Percentiles rank a stretch among this genome's conserved stretches.
Evolutionary conservation across 108 stramenopile species (phyloP).

Genomic region (Aurantiochytrium sp.): DNA sequence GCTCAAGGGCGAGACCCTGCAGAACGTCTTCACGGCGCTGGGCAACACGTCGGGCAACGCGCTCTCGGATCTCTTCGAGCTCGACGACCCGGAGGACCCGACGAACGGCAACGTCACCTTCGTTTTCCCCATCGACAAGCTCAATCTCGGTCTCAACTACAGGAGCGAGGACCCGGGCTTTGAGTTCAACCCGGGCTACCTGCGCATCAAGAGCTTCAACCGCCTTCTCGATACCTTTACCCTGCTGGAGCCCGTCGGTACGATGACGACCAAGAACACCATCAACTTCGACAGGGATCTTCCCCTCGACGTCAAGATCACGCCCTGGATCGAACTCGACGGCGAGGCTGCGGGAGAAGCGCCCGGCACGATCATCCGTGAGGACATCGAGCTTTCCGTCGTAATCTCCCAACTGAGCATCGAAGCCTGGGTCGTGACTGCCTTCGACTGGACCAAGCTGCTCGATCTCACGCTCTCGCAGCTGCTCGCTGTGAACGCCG

Average conservation of each 20-base stretch:
- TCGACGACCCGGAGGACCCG: slow-evolving; percentile 14
- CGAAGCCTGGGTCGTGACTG: not conserved
- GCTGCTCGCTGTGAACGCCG: not conserved
- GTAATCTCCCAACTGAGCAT: not conserved
- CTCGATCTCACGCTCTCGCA: not conserved
- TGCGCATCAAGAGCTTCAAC: not conserved
- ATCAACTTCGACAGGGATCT: not conserved
- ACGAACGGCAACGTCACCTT: not conserved
- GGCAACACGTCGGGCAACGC: not conserved
- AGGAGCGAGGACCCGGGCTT: not conserved
- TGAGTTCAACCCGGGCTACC: not conserved
- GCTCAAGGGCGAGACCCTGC: not conserved
- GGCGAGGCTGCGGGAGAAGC: slow-evolving; percentile 15
- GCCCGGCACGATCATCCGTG: slow-evolving; percentile 12
- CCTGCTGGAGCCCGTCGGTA: not conserved
- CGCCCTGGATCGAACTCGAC: not conserved
- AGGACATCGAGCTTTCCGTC: not conserved
- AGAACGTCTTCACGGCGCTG: not conserved
- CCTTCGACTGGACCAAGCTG: not conserved
- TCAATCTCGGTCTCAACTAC: not conserved
- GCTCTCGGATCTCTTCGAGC: not conserved
- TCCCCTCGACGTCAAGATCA: not conserved
- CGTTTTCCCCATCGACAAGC: not conserved
- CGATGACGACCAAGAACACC: not conserved
- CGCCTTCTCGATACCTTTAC: not conserved